Percentiles rank a stretch among this genome's conserved stretches.
Conservation (phyloP, 306 rosid species). For the Pueraria montana region DNA sequence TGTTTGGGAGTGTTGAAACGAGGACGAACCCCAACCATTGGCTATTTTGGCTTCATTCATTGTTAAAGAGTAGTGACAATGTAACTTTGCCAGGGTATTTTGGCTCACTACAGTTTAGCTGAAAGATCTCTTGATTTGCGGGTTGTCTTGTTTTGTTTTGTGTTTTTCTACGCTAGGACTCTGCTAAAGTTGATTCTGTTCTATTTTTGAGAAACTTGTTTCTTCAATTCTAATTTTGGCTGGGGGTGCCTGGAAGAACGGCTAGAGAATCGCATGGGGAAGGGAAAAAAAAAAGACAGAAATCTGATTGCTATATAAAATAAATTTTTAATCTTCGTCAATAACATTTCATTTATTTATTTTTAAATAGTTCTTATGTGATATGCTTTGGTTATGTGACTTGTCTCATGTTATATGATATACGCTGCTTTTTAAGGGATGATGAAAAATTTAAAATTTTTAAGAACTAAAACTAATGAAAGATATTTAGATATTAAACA, state of each 20-base stretch:
- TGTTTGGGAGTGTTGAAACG: not conserved
- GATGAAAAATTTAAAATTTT: no score
- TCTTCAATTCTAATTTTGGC: not conserved
- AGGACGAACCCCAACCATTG: not conserved
- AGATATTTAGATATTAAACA: no score
- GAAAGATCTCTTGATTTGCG: constrained; percentile 5
- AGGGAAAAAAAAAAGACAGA: not conserved
- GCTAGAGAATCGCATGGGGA: not conserved
- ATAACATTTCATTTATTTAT: not conserved
- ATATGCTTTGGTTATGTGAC: no score
- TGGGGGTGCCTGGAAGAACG: not conserved
- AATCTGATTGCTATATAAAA: not conserved
- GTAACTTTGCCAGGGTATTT: not conserved
- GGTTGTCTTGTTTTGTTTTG: not conserved
- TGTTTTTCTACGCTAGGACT: not conserved
- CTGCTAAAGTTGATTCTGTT: constrained; percentile 13
- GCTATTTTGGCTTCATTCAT: not conserved
- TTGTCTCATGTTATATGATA: no score
- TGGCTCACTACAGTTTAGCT: not conserved
- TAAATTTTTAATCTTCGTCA: not conserved
- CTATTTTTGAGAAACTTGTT: not conserved
- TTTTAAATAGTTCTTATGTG: no score
- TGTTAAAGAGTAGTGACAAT: not conserved
- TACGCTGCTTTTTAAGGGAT: no score
- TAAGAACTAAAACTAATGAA: no score